Conservation (phyloP, 2,329 filamentous ascomycete species). For the Colletotrichum agaves region DNA sequence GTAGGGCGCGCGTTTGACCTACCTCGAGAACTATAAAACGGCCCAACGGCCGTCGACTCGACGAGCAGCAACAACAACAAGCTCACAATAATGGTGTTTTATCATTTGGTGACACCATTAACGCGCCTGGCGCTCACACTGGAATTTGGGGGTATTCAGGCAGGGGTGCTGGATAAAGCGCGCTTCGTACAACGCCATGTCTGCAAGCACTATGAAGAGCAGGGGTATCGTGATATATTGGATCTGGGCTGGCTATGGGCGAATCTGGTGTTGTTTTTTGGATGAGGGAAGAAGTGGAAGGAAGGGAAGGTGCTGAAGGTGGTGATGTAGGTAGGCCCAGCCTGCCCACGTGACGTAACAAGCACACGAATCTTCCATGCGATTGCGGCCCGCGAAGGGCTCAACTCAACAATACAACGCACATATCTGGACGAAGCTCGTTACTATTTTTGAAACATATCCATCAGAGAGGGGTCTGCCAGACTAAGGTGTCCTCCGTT, state of each 20-base stretch:
- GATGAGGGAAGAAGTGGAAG: too few relatives aligned
- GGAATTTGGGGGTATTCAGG: background rate
- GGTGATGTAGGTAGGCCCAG: too few relatives aligned
- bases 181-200: background rate
- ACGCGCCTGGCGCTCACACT: background rate
- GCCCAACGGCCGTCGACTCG: background rate
- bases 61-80: background rate
- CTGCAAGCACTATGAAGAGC: too few relatives aligned
- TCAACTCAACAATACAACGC: background rate
- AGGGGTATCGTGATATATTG: too few relatives aligned
- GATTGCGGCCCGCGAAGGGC: background rate
- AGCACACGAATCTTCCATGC: background rate
- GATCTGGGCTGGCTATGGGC: too few relatives aligned
- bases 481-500: constrained; percentile 34
- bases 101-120: background rate
- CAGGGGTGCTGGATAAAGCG: background rate
- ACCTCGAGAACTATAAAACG: background rate
- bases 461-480: constrained; percentile 36
- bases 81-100: background rate
- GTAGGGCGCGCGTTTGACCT: background rate
- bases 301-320: too few relatives aligned
- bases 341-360: too few relatives aligned
- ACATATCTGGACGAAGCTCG: constrained; percentile 1
- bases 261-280: too few relatives aligned
- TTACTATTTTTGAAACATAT: constrained; percentile 6